Base-by-base conservation (phyloP, 139 green algal species). In the Deuterostichococcus epilithicus region DNA sequence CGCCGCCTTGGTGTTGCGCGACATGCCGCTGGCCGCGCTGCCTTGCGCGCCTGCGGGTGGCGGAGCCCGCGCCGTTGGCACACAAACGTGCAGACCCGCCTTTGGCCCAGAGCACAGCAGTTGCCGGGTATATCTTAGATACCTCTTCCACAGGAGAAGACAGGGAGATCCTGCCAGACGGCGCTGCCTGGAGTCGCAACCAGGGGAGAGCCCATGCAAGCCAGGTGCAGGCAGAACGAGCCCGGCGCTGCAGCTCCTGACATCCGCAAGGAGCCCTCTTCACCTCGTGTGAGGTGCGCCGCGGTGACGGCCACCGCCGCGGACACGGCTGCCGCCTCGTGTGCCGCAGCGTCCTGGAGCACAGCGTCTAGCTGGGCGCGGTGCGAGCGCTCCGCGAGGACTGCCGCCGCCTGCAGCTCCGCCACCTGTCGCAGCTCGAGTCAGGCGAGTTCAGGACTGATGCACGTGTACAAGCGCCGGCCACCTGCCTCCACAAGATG, bases 321-420 rank as follows among this genome's bases (percentile, higher is more conserved):
- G 5, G 52, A 63, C 52, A 63, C 52, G 10, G 52, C 52, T 28
- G 52, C 52, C 60, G 74, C 76, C 71, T 87, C 72, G 28, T 86
- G 80, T 3, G 58, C 38, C 2, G 83, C 77, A 30, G 80, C 78
- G 22, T 86, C 80, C 38, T 79, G 71, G 28, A 86, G 74, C 58
- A 86, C 76, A 8, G 72, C 73, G 10, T 78, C 72, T 39, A 87
- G 76, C 70, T 87, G 80, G 1, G 45, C 59, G 58, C 76, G 79
- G 66, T 83, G 82, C 44, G 0, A 22, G 10, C 33, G 36, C 75
- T 82, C 45, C 3, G 47, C 59, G 25, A 25, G 22, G 30, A 25
- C 58, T 32, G 45, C 42, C 32, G 35, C 34, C 73, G 45, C 59
- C 68, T 76, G 52, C 38, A 74, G 33, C 67, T 78, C 76, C 20